A percentile compares a stretch with the other conserved stretches of the same genome.
Conservation (phyloP, 1,139 yeast species). For the Tardiomyces blankii region DNA sequence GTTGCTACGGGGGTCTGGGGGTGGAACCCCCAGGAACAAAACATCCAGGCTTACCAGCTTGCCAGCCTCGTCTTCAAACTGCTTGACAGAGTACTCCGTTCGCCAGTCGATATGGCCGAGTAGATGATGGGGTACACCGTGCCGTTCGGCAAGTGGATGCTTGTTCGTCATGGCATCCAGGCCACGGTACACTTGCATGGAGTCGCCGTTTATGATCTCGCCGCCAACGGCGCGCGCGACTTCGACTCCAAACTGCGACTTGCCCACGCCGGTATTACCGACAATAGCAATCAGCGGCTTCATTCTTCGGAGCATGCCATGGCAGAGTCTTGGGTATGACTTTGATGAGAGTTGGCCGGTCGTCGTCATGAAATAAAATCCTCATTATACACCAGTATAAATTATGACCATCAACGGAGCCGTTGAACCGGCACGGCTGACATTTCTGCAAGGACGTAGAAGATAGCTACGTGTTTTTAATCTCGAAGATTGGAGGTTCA, state of each 20-base stretch:
- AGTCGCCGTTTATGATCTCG: slow-evolving; percentile 89
- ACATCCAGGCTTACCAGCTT: too few species aligned
- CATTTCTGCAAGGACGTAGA: too few species aligned
- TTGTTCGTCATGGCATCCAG: slow-evolving; percentile 79
- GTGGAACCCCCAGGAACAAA: too few species aligned
- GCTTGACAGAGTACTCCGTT: slow-evolving; percentile 74
- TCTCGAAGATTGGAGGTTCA: too few species aligned
- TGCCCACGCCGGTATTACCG: slow-evolving; percentile 98
- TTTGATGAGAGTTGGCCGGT: too few species aligned
- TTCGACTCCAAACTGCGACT: slow-evolving; percentile 60
- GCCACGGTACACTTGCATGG: slow-evolving; percentile 85
- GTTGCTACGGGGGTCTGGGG: too few species aligned
- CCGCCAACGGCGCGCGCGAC: slow-evolving; percentile 71
- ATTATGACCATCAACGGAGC: too few species aligned
- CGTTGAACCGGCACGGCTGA: too few species aligned
- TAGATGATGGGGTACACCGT: slow-evolving; percentile 71
- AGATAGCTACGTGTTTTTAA: too few species aligned
- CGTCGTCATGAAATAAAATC: too few species aligned
- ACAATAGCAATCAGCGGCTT: slow-evolving; percentile 50
- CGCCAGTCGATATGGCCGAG: slow-evolving; percentile 76
- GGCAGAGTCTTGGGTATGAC: too few species aligned
- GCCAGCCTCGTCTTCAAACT: slow-evolving; percentile 64
- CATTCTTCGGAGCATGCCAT: neutral
- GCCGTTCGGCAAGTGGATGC: slow-evolving; percentile 71
- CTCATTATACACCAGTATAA: too few species aligned